A percentile compares a stretch with the other conserved stretches of the same genome.
phyloP scores from a whole-genome alignment of 257 asterid genomes.

The Lycium ferocissimum region DNA sequence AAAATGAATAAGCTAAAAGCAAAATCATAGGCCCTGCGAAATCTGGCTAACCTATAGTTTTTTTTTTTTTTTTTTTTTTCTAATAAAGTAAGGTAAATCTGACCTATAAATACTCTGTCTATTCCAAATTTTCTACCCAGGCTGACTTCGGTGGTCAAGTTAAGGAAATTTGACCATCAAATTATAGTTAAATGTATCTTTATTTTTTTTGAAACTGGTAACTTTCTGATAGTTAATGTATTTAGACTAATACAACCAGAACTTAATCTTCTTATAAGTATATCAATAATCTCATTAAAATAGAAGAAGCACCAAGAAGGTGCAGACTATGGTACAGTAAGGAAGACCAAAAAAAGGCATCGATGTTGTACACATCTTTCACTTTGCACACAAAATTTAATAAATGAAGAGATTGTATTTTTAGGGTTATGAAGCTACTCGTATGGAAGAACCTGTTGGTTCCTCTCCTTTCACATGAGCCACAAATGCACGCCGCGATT shows the following conservation, averaged over 20 bases:
- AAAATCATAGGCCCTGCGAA: not conserved
- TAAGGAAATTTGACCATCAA: not conserved
- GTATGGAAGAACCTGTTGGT: not conserved
- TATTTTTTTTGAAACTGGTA: too few relatives aligned
- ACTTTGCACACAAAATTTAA: not conserved
- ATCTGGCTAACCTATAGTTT: not conserved
- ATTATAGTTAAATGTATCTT: not conserved
- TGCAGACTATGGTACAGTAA: not conserved
- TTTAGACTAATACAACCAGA: not conserved
- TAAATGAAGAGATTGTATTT: not conserved
- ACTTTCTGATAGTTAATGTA: not conserved
- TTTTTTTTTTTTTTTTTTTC: not conserved
- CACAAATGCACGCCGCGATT: not conserved
- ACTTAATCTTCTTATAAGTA: not conserved
- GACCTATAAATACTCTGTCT: not conserved
- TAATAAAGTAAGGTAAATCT: not conserved
- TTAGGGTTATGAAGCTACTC: not conserved
- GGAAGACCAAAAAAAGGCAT: not conserved
- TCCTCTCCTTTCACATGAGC: not conserved
- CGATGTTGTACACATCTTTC: too few relatives aligned
- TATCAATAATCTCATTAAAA: not conserved
- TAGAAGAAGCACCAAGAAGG: constrained; percentile 17
- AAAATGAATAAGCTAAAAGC: not conserved
- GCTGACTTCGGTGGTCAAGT: not conserved
- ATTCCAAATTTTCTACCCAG: not conserved